A percentile compares a stretch with the other conserved stretches of the same genome.
These are phyloP conservation scores for Globisporangium takayamanum DNA, from an alignment of 352 stramenopile genomes.

Conservation along the genomic window DNA sequence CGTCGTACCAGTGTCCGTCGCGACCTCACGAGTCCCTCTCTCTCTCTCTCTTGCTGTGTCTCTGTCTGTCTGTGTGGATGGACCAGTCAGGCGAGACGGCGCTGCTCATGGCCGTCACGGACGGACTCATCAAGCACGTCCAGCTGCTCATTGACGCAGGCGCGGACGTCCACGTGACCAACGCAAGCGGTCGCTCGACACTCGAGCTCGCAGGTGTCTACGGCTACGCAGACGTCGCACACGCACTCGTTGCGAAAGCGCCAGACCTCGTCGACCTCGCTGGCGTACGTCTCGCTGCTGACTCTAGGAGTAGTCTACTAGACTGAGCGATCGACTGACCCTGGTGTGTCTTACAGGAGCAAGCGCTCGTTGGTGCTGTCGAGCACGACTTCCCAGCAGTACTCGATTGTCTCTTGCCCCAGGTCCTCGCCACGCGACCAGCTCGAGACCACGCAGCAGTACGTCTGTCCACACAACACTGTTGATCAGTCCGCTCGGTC, in stretches of 20 bases:
- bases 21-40: not conserved
- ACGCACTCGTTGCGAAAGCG: conserved; percentile 18
- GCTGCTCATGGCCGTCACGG: conserved; percentile 29
- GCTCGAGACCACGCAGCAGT: not conserved
- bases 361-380: not conserved
- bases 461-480: not conserved
- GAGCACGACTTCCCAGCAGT: not conserved
- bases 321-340: not conserved
- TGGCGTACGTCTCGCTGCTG: conserved; percentile 2
- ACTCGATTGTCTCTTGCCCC: not conserved
- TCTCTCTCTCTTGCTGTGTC: not conserved
- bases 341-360: not conserved
- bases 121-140: conserved; percentile 42
- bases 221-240: conserved; percentile 33
- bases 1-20: not conserved
- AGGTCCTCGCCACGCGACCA: not conserved
- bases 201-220: conserved; percentile 36
- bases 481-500: not conserved
- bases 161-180: conserved; percentile 19
- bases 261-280: conserved; percentile 9
- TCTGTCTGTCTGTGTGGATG: not conserved
- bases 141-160: conserved; percentile 31
- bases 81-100: conserved; percentile 26
- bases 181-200: conserved; percentile 22
- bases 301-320: too few relatives aligned